A percentile compares a stretch with the other conserved stretches of the same genome.
These are phyloP conservation scores for Heteromeles arbutifolia DNA, from an alignment of 306 rosid species.

Conservation along the genomic window DNA sequence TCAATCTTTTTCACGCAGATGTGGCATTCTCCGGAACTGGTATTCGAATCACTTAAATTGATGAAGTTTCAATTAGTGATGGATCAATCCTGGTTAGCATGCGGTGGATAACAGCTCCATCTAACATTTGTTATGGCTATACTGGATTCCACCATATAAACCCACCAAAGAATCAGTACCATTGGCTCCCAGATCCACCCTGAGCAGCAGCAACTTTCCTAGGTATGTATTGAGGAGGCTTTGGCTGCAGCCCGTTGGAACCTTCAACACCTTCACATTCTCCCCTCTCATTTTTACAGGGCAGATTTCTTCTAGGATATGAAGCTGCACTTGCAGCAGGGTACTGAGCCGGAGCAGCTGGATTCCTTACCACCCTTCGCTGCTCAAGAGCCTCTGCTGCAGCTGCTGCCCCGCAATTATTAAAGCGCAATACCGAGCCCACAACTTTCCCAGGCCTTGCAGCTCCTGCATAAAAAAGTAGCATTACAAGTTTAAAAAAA, in stretches of 20 bases:
- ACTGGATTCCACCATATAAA: neutral
- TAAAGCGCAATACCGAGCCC: constrained; percentile 73
- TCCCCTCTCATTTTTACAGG: constrained; percentile 64
- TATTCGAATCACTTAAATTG: neutral
- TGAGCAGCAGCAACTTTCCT: constrained; percentile 88
- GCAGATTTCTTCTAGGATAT: constrained; percentile 78
- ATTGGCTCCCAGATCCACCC: constrained; percentile 64
- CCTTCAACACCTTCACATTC: constrained; percentile 74
- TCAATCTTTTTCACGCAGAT: constrained; percentile 10
- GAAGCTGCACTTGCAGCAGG: constrained; percentile 43
- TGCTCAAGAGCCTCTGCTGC: constrained; percentile 72
- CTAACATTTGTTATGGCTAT: neutral
- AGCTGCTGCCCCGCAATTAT: constrained; percentile 61
- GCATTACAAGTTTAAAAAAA: neutral
- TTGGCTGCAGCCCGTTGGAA: constrained; percentile 75
- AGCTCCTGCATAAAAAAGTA: constrained; percentile 42
- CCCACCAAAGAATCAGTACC: constrained; percentile 48
- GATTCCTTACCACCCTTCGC: constrained; percentile 56
- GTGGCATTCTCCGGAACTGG: neutral
- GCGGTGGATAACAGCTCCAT: constrained; percentile 11
- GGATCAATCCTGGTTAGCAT: neutral
- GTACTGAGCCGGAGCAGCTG: constrained; percentile 53
- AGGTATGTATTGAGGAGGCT: constrained; percentile 63
- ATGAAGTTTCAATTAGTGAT: constrained; percentile 1
- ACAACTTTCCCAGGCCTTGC: constrained; percentile 95